Conservation (phyloP, 805 yeast genomes). For the Ogataea methanolica region DNA sequence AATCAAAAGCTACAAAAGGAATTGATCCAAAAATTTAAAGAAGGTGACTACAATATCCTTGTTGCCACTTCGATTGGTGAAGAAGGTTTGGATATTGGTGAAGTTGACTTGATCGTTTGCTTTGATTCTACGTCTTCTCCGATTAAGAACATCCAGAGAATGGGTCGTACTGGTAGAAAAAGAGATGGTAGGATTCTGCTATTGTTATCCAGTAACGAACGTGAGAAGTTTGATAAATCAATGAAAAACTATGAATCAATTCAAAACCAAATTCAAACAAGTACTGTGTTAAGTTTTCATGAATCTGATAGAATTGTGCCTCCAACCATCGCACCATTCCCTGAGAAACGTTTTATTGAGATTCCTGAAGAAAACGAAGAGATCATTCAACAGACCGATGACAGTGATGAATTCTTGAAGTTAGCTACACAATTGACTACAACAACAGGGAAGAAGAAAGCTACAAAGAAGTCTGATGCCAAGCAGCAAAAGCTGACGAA, state of each 20-base stretch:
- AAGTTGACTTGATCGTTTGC: constrained; percentile 89
- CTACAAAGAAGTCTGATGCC: constrained; percentile 3
- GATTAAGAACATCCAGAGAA: constrained; percentile 86
- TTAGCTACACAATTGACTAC: constrained; percentile 64
- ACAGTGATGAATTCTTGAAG: constrained; percentile 56
- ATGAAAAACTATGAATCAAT: constrained; percentile 78
- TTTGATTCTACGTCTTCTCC: constrained; percentile 93
- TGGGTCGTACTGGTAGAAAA: constrained; percentile 98
- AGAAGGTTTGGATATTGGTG: constrained; percentile 97
- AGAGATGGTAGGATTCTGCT: constrained; percentile 80
- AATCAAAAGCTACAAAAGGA: constrained; percentile 83
- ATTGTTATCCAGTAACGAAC: constrained; percentile 73
- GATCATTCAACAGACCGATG: constrained; percentile 35
- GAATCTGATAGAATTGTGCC: constrained; percentile 71
- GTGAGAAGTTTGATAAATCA: constrained; percentile 73
- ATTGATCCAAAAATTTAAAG: constrained; percentile 66
- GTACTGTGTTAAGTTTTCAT: constrained; percentile 38
- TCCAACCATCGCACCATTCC: constrained; percentile 43
- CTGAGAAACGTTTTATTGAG: constrained; percentile 52
- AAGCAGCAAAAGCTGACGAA: constrained; percentile 24
- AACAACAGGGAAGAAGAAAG: constrained; percentile 31
- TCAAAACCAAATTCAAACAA: constrained; percentile 59
- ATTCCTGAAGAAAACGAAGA: constrained; percentile 69
- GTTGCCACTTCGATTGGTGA: constrained; percentile 98
- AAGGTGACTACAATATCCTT: constrained; percentile 68